These are phyloP conservation scores for Protomyces inouyei DNA, from an alignment of 1,139 yeast genomes.

Conservation along the genomic window DNA sequence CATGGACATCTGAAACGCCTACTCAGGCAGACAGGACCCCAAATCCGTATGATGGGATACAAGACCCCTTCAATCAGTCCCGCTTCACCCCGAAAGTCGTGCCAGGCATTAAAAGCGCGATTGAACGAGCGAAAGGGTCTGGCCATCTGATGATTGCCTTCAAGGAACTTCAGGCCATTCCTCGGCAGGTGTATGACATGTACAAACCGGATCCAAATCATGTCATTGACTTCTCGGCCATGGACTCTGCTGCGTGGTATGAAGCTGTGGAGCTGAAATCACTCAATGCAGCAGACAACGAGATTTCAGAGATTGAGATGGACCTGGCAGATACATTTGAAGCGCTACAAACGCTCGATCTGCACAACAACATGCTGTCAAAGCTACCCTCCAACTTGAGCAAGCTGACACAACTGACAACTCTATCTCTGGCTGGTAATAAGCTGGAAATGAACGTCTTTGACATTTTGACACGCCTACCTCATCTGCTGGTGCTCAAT, in stretches of 20 bases:
- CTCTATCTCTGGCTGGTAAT: conserved; percentile 12
- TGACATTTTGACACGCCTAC: not conserved
- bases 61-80: conserved; percentile 23
- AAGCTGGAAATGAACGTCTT: not conserved
- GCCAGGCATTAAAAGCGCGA: conserved; percentile 1
- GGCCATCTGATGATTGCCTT: conserved; percentile 14
- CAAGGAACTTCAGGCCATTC: conserved; percentile 2
- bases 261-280: conserved; percentile 11
- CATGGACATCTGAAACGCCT: not conserved
- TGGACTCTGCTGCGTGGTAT: conserved; percentile 10
- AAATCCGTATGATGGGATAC: conserved; percentile 8
- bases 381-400: not conserved
- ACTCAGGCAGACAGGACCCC: not conserved
- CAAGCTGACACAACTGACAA: not conserved
- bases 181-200: conserved; percentile 13
- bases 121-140: not conserved
- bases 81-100: not conserved
- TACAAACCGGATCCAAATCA: conserved; percentile 22
- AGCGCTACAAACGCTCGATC: conserved; percentile 7
- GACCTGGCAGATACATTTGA: conserved; percentile 2
- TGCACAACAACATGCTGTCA: conserved; percentile 13
- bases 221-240: conserved; percentile 19
- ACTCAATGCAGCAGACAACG: conserved; percentile 19
- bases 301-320: not conserved
- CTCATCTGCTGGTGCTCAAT: conserved; percentile 7